Evolutionary conservation across 2,329 filamentous ascomycete species (phyloP).

Genomic region (Trichoderma sp.): DNA sequence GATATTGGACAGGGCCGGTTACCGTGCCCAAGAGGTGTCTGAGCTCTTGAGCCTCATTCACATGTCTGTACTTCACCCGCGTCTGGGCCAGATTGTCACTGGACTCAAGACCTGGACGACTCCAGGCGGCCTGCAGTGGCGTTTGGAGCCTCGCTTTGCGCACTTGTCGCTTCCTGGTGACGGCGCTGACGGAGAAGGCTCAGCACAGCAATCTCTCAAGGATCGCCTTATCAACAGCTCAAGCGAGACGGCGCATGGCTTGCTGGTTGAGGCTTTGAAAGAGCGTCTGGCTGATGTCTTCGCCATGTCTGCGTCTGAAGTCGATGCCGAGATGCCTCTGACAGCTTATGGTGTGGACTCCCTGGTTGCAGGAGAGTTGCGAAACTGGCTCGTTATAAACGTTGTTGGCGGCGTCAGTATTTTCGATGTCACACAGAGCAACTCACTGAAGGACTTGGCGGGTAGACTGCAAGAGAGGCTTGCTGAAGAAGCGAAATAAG

Average conservation of each 20-base stretch:
- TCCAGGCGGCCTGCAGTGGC: not conserved
- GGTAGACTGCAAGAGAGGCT: not conserved
- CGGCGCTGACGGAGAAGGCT: not conserved
- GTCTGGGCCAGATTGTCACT: not conserved
- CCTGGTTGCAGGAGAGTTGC: slow-evolving; percentile 5
- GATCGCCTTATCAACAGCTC: not conserved
- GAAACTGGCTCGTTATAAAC: not conserved
- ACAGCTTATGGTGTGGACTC: slow-evolving; percentile 12
- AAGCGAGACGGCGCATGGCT: not conserved
- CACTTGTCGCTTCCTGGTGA: not conserved
- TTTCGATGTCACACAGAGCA: slow-evolving; percentile 10
- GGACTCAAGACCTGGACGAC: not conserved
- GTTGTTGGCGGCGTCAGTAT: not conserved
- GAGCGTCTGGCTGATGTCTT: slow-evolving; percentile 4
- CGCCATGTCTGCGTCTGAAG: not conserved
- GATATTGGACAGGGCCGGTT: not conserved
- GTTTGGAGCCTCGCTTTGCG: not conserved
- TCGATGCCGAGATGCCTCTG: not conserved
- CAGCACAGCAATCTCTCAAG: not conserved
- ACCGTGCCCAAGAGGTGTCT: not conserved
- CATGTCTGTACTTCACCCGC: not conserved
- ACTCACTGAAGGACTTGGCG: slow-evolving; percentile 1
- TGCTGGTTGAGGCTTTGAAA: not conserved
- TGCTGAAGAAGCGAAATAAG: not conserved
- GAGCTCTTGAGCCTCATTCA: not conserved